Conservation (phyloP, 2,329 filamentous ascomycete genomes). For the Alternaria brassicicola region DNA sequence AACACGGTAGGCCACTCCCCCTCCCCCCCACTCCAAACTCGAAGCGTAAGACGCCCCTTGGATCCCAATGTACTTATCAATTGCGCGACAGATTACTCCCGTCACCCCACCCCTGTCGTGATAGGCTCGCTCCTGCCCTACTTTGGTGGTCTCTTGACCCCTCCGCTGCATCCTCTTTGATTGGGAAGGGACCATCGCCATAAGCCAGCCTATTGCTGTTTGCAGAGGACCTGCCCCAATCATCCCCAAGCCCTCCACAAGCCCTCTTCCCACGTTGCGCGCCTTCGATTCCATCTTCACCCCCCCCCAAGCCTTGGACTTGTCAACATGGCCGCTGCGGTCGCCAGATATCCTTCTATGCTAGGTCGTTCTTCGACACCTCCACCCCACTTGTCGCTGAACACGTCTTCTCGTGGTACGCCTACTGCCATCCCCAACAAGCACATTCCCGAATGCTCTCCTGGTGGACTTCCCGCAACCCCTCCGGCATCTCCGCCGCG, state of each 20-base stretch:
- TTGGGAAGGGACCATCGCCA: conserved; percentile 18
- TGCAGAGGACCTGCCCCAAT: conserved; percentile 6
- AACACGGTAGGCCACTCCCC: conserved; percentile 17
- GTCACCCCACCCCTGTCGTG: conserved; percentile 21
- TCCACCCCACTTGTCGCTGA: conserved; percentile 63
- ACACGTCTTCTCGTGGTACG: conserved; percentile 61
- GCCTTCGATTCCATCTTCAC: conserved; percentile 30
- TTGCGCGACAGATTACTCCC: conserved; percentile 20
- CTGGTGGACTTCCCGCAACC: conserved; percentile 67
- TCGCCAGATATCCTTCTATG: conserved; percentile 49
- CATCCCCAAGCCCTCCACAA: conserved; percentile 11
- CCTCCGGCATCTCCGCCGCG: conserved; percentile 65
- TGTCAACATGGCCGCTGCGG: conserved; percentile 51
- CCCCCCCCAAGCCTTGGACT: conserved; percentile 14
- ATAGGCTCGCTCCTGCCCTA: conserved; percentile 21
- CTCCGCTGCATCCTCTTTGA: conserved; percentile 14
- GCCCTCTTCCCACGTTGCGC: conserved; percentile 30
- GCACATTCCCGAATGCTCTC: conserved; percentile 86
- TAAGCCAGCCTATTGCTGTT: conserved; percentile 12
- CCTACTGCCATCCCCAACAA: conserved; percentile 79
- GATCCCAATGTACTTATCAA: conserved; percentile 18
- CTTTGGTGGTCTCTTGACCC: conserved; percentile 8
- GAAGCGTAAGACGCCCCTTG: conserved; percentile 1
- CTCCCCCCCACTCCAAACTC: too few relatives aligned
- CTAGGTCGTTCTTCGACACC: conserved; percentile 51